Conservation (phyloP, 768 basidiomycete species). For the Mycena amicta region DNA sequence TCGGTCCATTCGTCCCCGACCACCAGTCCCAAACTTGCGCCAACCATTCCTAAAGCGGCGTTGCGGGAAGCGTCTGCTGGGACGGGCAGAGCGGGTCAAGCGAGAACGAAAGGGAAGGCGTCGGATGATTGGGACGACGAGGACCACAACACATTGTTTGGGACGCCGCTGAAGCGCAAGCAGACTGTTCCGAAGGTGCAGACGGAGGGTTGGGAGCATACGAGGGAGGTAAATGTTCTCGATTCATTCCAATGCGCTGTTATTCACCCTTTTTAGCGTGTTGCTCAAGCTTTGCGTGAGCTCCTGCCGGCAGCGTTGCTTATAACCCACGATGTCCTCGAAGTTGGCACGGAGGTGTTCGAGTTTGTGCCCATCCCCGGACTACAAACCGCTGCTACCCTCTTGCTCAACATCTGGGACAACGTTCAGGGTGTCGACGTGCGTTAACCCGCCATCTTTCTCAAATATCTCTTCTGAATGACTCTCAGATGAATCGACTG, state of each 20-base stretch:
- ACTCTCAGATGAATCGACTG: conserved; percentile 64
- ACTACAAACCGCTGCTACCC: conserved; percentile 47
- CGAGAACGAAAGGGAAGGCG: not conserved
- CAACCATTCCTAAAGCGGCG: not conserved
- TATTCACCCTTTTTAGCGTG: conserved; percentile 26
- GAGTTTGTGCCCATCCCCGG: conserved; percentile 55
- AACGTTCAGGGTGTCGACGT: conserved; percentile 59
- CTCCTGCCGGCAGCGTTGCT: conserved; percentile 36
- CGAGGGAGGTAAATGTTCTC: conserved; percentile 29
- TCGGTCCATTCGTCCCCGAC: conserved; percentile 11
- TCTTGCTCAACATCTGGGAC: conserved; percentile 60
- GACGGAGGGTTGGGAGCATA: conserved; percentile 36
- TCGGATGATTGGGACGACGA: conserved; percentile 8
- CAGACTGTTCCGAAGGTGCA: conserved; percentile 32
- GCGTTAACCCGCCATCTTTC: conserved; percentile 23
- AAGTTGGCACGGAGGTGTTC: conserved; percentile 38
- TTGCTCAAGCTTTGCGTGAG: conserved; percentile 33
- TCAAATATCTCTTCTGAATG: not conserved
- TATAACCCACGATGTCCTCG: conserved; percentile 39
- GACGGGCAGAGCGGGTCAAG: conserved; percentile 1
- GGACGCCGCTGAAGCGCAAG: conserved; percentile 5
- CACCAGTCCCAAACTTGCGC: not conserved
- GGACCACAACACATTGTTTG: conserved; percentile 8
- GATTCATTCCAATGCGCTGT: not conserved
- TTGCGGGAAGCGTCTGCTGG: not conserved